Evolutionary conservation across 202 grass and related monocot genomes (phyloP).

Genomic region (Brachypodium distachyon): DNA sequence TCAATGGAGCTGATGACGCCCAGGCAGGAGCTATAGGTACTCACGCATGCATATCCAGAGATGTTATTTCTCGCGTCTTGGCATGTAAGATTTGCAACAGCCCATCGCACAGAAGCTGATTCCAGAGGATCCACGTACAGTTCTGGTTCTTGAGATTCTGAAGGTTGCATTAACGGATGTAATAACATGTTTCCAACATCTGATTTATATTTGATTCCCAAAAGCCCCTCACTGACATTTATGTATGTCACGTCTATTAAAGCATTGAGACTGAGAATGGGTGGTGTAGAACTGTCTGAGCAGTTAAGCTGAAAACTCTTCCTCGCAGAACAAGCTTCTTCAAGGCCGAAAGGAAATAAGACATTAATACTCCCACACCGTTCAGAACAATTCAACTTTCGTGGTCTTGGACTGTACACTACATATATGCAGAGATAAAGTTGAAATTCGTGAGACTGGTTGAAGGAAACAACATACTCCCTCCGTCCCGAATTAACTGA

Average conservation of each 20-base stretch:
- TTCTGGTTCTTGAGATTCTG: not conserved
- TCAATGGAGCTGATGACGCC: not conserved
- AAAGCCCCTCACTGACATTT: not conserved
- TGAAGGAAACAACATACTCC: not conserved
- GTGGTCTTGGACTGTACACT: constrained; percentile 7
- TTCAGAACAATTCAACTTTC: not conserved
- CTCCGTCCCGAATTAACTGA: no score
- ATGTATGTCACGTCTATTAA: not conserved
- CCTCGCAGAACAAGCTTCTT: constrained; percentile 8
- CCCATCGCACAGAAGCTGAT: not conserved
- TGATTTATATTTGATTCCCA: not conserved
- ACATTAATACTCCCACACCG: not conserved
- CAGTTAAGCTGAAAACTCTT: not conserved
- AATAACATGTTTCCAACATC: not conserved
- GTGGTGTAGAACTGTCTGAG: not conserved
- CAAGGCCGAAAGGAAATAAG: constrained; percentile 7
- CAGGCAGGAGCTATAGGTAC: not conserved
- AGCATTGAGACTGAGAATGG: not conserved
- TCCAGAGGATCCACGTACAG: not conserved
- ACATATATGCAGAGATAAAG: no score
- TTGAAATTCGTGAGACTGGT: no score
- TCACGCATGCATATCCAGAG: constrained; percentile 24
- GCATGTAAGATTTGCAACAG: constrained; percentile 1
- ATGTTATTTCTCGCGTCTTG: not conserved
- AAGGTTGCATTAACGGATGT: not conserved